Percentiles rank a stretch among this genome's conserved stretches.
Conservation (phyloP, 2,329 filamentous ascomycete species). For the Juglanconis oblonga region DNA sequence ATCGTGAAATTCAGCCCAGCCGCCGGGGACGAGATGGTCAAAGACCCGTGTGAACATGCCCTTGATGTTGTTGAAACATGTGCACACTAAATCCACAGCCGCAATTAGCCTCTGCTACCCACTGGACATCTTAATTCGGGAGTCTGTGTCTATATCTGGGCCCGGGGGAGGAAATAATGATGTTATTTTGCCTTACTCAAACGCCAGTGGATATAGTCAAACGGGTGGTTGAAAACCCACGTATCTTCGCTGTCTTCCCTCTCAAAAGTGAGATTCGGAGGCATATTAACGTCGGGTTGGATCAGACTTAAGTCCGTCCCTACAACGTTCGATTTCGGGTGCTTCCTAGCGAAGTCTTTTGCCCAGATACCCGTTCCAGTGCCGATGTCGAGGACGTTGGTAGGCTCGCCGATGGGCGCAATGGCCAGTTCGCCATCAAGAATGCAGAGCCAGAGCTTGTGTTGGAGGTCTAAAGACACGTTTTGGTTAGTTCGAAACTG, state of each 20-base stretch:
- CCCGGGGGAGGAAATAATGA: too few relatives aligned
- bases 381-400: constrained; percentile 9
- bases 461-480: constrained; percentile 2
- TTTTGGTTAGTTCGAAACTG: not conserved
- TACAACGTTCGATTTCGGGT: constrained; percentile 8
- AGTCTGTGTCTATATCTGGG: too few relatives aligned
- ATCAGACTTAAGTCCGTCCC: constrained; percentile 13
- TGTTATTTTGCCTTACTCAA: not conserved
- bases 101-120: too few relatives aligned
- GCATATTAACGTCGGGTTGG: not conserved
- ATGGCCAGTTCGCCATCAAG: constrained; percentile 6
- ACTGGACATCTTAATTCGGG: too few relatives aligned
- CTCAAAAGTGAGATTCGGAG: constrained; percentile 10
- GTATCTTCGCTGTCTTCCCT: constrained; percentile 11
- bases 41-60: constrained; percentile 51
- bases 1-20: constrained; percentile 35
- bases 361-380: constrained; percentile 16
- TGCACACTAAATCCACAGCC: not conserved
- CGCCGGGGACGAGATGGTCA: constrained; percentile 36
- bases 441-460: constrained; percentile 6
- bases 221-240: not conserved
- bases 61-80: constrained; percentile 35
- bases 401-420: constrained; percentile 5
- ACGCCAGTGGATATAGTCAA: constrained; percentile 12
- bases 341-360: constrained; percentile 3